These are phyloP conservation scores for Rossbeevera mucosa DNA, from an alignment of 768 basidiomycete genomes.

Conservation along the genomic window DNA sequence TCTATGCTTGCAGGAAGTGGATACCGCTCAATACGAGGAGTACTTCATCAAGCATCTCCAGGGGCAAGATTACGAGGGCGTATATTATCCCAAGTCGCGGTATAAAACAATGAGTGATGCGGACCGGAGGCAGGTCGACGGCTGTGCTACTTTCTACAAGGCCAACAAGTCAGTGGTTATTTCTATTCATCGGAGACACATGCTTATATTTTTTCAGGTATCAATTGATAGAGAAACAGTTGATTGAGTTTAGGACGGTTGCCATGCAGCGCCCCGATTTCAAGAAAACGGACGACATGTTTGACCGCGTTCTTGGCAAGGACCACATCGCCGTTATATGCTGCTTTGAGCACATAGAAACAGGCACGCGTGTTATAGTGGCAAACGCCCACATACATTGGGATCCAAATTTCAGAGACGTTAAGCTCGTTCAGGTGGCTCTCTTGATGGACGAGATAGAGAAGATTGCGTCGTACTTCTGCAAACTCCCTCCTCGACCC, in stretches of 20 bases:
- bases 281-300: conserved; percentile 99
- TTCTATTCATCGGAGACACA: conserved; percentile 1
- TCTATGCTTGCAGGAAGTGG: conserved; percentile 93
- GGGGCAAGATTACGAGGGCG: conserved; percentile 81
- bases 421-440: conserved; percentile 96
- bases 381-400: conserved; percentile 91
- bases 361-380: conserved; percentile 84
- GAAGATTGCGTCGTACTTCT: conserved; percentile 82
- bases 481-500: conserved; percentile 69
- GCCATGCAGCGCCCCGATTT: conserved; percentile 92
- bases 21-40: conserved; percentile 87
- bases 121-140: conserved; percentile 87
- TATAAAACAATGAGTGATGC: conserved; percentile 88
- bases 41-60: conserved; percentile 75
- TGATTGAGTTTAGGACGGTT: conserved; percentile 88
- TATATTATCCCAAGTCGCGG: conserved; percentile 87
- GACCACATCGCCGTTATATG: conserved; percentile 90
- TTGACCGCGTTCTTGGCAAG: conserved; percentile 93
- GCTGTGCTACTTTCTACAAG: conserved; percentile 96
- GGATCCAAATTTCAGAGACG: conserved; percentile 90
- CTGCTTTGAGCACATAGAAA: conserved; percentile 80
- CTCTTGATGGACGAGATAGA: conserved; percentile 89
- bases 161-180: conserved; percentile 61
- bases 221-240: conserved; percentile 86
- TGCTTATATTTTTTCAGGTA: conserved; percentile 49